Conservation (phyloP, 1,284 basidiomycete species). For the Pseudozyma tsukubaensis region DNA sequence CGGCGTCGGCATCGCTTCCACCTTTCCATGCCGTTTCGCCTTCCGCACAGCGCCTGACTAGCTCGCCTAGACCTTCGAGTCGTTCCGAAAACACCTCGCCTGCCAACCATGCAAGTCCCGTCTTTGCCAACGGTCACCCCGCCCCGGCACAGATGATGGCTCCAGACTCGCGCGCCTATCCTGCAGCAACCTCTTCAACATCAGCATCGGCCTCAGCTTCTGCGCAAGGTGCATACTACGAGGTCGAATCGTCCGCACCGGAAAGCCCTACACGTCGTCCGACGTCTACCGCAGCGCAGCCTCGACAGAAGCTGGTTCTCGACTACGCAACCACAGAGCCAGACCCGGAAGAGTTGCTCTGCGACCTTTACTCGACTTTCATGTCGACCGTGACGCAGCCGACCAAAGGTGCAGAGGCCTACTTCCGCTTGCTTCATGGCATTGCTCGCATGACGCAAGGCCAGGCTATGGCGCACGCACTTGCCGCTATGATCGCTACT, state of each 20-base stretch:
- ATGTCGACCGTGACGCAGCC: constrained; percentile 23
- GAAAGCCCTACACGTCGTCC: constrained; percentile 12
- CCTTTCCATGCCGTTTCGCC: constrained; percentile 19
- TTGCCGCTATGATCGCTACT: constrained; percentile 34
- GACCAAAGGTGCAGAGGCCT: constrained; percentile 32
- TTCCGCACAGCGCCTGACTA: constrained; percentile 5
- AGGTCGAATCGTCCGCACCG: neutral
- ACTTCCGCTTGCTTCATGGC: constrained; percentile 29
- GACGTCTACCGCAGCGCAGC: constrained; percentile 11
- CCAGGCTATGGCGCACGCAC: constrained; percentile 47
- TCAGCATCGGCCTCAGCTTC: neutral
- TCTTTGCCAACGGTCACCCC: constrained; percentile 1
- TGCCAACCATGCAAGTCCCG: constrained; percentile 14
- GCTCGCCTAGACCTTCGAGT: constrained; percentile 15
- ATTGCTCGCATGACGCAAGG: constrained; percentile 37
- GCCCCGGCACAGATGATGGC: neutral
- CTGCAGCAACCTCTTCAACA: neutral
- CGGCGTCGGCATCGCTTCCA: constrained; percentile 27
- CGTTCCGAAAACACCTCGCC: constrained; percentile 32
- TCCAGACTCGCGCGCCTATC: neutral
- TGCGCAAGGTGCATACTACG: neutral
- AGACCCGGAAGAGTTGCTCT: constrained; percentile 29
- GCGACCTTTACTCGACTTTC: constrained; percentile 12
- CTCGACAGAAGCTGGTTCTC: constrained; percentile 35
- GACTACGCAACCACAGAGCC: constrained; percentile 39